Evolutionary conservation across 306 rosid genomes (phyloP).

Genomic region (Fragaria vesca): DNA sequence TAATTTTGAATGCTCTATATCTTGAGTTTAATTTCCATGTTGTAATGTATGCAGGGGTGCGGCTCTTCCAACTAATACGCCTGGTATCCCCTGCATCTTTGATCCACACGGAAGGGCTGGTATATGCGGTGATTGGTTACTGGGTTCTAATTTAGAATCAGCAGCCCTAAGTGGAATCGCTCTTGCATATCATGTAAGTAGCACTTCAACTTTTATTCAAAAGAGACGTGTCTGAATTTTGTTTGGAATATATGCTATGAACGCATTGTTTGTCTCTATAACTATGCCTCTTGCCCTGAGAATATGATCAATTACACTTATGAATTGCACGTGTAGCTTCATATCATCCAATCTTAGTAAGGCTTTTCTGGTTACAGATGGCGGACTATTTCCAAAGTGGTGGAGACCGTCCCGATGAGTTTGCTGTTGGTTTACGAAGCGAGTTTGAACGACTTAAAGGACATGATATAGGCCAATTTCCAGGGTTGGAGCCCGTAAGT

Average conservation of each 20-base stretch:
- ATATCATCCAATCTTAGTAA: too few relatives aligned
- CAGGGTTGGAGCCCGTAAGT: conserved; percentile 45
- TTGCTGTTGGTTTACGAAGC: conserved; percentile 59
- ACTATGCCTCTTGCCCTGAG: neutral
- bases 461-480: conserved; percentile 82
- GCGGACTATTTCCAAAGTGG: conserved; percentile 67
- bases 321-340: neutral
- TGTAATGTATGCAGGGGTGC: conserved; percentile 73
- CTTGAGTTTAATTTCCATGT: neutral
- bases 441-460: conserved; percentile 65
- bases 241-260: neutral
- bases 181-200: conserved; percentile 71
- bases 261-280: neutral
- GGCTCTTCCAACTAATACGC: conserved; percentile 87
- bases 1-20: neutral
- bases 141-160: conserved; percentile 88
- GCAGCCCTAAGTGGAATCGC: conserved; percentile 87
- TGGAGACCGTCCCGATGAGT: conserved; percentile 44
- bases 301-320: neutral
- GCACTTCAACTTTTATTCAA: conserved; percentile 9
- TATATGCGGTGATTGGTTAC: conserved; percentile 91
- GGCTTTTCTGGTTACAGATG: conserved; percentile 43
- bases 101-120: conserved; percentile 90
- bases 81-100: conserved; percentile 80
- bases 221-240: neutral